Conservation (phyloP, 495 filamentous ascomycete species). For the Aspergillus affinis region DNA sequence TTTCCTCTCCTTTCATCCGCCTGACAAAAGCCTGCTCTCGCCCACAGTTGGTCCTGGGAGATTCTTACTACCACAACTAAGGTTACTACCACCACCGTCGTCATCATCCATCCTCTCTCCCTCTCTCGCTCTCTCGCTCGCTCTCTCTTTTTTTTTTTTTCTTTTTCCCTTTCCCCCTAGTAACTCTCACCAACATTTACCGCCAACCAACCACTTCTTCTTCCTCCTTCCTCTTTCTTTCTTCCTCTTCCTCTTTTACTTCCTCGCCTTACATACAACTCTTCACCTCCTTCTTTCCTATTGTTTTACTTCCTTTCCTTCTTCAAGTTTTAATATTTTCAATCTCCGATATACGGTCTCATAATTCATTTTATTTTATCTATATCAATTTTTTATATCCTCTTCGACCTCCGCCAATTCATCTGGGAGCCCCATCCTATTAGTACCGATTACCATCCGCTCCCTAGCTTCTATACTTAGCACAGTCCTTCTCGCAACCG, state of each 20-base stretch:
- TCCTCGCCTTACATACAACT: conserved; percentile 1
- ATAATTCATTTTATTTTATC: conserved; percentile 11
- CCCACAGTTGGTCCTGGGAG: not conserved
- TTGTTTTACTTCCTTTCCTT: conserved; percentile 20
- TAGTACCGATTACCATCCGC: conserved; percentile 9
- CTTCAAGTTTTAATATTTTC: not conserved
- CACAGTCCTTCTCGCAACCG: conserved; percentile 11
- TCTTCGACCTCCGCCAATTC: conserved; percentile 19
- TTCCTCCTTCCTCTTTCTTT: conserved; percentile 2
- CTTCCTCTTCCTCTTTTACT: conserved; percentile 1
- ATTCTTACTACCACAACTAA: not conserved
- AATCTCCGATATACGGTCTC: conserved; percentile 2
- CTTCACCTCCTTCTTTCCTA: conserved; percentile 8
- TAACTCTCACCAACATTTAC: conserved; percentile 3
- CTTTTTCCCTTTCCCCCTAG: conserved; percentile 1
- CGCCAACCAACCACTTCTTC: conserved; percentile 15
- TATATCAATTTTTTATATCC: conserved; percentile 17
- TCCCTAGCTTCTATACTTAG: conserved; percentile 17
- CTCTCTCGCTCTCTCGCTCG: not conserved
- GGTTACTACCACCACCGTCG: conserved; percentile 3
- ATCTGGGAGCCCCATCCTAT: conserved; percentile 12
- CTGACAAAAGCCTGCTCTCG: conserved; percentile 20
- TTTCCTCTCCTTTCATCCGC: conserved; percentile 1
- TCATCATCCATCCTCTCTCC: conserved; percentile 10
- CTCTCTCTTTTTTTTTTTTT: conserved; percentile 8